A percentile compares a stretch with the other conserved stretches of the same genome.
Conservation (phyloP, 148 eudicot genomes). For the Silene latifolia region DNA sequence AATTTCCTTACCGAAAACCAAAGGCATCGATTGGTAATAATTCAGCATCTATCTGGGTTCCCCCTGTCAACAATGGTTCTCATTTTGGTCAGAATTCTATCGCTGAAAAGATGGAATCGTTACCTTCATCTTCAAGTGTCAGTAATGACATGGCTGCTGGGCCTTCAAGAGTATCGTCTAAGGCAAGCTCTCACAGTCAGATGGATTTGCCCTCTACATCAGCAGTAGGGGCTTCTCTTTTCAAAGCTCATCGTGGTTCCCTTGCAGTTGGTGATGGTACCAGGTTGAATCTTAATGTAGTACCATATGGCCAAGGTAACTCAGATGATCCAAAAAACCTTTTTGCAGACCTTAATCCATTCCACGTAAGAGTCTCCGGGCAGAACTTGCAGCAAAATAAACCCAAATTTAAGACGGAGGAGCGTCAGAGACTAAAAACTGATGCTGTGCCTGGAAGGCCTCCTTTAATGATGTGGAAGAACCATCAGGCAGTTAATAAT, state of each 20-base stretch:
- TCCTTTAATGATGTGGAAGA: constrained; percentile 78
- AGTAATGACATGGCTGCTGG: constrained; percentile 46
- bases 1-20: constrained; percentile 30
- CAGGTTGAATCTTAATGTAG: constrained; percentile 83
- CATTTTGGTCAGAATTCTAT: constrained; percentile 26
- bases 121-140: constrained; percentile 35
- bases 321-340: constrained; percentile 70
- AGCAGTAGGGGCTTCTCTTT: constrained; percentile 66
- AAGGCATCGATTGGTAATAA: constrained; percentile 27
- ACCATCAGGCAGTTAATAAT: constrained; percentile 64
- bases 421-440: constrained; percentile 51
- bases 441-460: constrained; percentile 55
- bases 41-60: constrained; percentile 30
- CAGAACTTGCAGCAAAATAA: constrained; percentile 51
- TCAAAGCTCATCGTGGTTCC: constrained; percentile 78
- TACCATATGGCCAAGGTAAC: constrained; percentile 59
- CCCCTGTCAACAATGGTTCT: constrained; percentile 27
- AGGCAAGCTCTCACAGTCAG: constrained; percentile 42
- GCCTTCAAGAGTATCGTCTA: constrained; percentile 48
- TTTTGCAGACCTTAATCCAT: constrained; percentile 94
- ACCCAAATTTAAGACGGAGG: constrained; percentile 46
- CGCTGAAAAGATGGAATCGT: constrained; percentile 34
- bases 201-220: constrained; percentile 51
- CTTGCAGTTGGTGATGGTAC: constrained; percentile 67
- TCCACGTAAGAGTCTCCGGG: constrained; percentile 68